Evolutionary conservation across 345 rosid genomes (phyloP), one percentile per base, ranked within the genome.

Genomic region (Lepidium didymum): DNA sequence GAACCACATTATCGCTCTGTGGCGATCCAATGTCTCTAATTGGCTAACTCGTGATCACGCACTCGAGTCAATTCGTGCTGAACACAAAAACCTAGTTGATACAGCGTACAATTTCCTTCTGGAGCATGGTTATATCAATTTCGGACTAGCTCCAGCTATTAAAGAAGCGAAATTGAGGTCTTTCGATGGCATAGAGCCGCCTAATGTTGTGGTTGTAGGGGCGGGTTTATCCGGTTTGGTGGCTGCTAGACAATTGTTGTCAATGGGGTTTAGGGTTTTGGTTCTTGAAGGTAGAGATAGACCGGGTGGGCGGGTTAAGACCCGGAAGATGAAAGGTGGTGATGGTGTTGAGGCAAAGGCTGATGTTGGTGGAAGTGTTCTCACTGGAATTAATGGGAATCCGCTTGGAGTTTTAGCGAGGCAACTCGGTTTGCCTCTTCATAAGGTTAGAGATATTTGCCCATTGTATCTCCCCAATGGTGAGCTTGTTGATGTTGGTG

Each of bases 361-460:
- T 10, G 97, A 91, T 80, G 77, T 89, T 15, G 96, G 97, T 12
- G 99, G 97, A 34, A 89, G 99, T 35, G 97, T 94, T n/a, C 80
- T 91, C 56, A 94, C 97, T 0, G 99, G 97, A 53, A 89, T 94
- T 13, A 91, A 94, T 72, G 97, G 97, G 37, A 94, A 91, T 16
- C 96, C 96, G 0, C 86, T 89, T 0, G 99, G 99, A 3, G 99
- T 94, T 71, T 82, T 94, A 44, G 99, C 96, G 10, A 76, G 93
- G 81, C 97, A 94, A 52, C 69, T 91, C 19, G 90, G 82, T 11
- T 76, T 94, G 54, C 99, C 97, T 16, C 93, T 94, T 38, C 99
- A 91, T 78, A 94, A 91, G 88, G 96, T 94, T 47, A 85, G 97
- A 75, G 97, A 94, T 78, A 81, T 82, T 46, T 94, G 97, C 27